Conservation (phyloP, 2,329 filamentous ascomycete species). For the Fusarium coffeatum region DNA sequence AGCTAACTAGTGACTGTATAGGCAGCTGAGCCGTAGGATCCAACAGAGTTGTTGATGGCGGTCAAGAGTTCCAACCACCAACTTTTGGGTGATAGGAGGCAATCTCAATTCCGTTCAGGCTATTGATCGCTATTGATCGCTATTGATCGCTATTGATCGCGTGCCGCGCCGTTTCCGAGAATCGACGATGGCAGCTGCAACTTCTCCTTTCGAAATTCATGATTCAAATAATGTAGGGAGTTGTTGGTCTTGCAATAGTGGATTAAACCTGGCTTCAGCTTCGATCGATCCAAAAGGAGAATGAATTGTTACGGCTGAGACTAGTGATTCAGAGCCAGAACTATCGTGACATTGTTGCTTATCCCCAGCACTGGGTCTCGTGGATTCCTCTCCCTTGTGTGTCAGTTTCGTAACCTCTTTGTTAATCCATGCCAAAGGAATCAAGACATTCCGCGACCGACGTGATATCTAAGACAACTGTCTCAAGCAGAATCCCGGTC, state of each 20-base stretch:
- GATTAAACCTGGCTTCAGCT: slow-evolving; percentile 8
- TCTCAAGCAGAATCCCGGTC: slow-evolving; percentile 1
- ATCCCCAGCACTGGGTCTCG: slow-evolving; percentile 11
- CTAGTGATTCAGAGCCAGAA: slow-evolving; percentile 1
- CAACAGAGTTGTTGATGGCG: not conserved
- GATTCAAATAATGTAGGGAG: slow-evolving; percentile 5
- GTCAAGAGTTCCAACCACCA: slow-evolving; percentile 6
- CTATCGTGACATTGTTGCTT: slow-evolving; percentile 13
- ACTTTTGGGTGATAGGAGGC: not conserved
- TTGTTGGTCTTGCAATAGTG: slow-evolving; percentile 25
- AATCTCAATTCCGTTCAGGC: slow-evolving; percentile 15
- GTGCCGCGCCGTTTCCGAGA: slow-evolving; percentile 30
- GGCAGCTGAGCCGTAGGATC: slow-evolving; percentile 4
- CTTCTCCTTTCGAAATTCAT: slow-evolving; percentile 4
- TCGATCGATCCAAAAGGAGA: not conserved
- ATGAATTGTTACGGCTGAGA: slow-evolving; percentile 5
- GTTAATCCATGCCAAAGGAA: slow-evolving; percentile 20
- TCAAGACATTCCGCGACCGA: slow-evolving; percentile 31
- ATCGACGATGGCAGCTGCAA: slow-evolving; percentile 4
- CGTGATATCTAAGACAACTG: slow-evolving; percentile 8
- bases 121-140: slow-evolving; percentile 45
- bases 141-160: slow-evolving; percentile 45
- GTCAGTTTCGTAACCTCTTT: slow-evolving; percentile 26
- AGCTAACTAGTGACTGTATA: slow-evolving; percentile 1
- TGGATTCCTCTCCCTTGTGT: slow-evolving; percentile 26